Base-by-base conservation (phyloP, 768 basidiomycete species). In the Hemileccinum impolitum region DNA sequence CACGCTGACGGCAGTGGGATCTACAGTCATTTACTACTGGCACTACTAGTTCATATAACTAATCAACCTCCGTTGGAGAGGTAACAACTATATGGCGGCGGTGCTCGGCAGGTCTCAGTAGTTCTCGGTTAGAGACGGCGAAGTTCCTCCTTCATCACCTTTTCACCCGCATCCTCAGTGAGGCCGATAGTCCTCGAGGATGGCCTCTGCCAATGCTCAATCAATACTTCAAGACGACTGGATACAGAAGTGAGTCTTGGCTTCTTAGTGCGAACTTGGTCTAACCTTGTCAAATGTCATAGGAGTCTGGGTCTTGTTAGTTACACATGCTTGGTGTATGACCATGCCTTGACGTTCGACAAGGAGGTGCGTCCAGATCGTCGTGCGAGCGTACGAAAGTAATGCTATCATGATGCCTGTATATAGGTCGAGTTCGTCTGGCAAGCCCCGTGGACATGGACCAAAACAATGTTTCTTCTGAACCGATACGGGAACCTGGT, bases 401-500 rank as follows among this genome's bases (percentile, higher is more conserved):
- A 26, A 39, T 14, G 21, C 14, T 30, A 41, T 10, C n/a, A 23
- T 6, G 17, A 18, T n/a, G n/a, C n/a, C n/a, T n/a, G n/a, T n/a
- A n/a, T n/a, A n/a, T n/a, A 57, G 58, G 37, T 50, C 41, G 23
- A 48, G 19, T 58, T 52, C 35, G 50, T 59, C 39, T 59, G 58
- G 58, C 13, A 43, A 10, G 45, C 53, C 3, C 56, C 53, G 5
- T 55, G 50, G 56, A 52, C 50, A 6, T 15, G 19, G 8, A 40
- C 47, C 10, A 59, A 52, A 47, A 21, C 37, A 0, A 3, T 47
- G 4, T 59, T 58, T 37, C 46, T 59, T 10, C 13, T 57, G 18
- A 55, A 50, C 37, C 56, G 58, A 23, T 59, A 59, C 31, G 56
- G 42, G 5, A 59, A 55, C 25, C 46, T 59, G 11, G 13, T 58